These are phyloP conservation scores for Heterobasidion annosum DNA, from an alignment of 1,284 basidiomycete species.

Conservation along the genomic window DNA sequence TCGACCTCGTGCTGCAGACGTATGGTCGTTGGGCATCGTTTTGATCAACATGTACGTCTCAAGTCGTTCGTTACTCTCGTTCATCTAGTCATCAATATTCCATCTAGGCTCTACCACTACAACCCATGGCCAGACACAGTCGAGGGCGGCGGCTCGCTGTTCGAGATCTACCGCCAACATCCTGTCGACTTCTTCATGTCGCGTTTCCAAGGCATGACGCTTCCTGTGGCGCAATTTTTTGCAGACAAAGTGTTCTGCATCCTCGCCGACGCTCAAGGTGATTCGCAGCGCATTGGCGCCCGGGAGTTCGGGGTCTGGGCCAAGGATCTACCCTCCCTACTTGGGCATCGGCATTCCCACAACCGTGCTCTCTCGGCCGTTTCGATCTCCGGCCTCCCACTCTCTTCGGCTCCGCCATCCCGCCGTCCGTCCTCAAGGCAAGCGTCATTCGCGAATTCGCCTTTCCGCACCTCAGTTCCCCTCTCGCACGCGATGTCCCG, in stretches of 20 bases:
- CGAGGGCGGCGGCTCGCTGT: constrained; percentile 70
- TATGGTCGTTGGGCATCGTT: constrained; percentile 98
- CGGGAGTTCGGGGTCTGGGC: constrained; percentile 85
- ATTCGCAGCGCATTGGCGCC: constrained; percentile 63
- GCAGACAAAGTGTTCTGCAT: constrained; percentile 84
- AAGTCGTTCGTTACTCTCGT: constrained; percentile 1
- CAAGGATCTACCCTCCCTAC: constrained; percentile 67
- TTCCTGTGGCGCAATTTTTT: constrained; percentile 80
- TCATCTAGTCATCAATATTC: constrained; percentile 4
- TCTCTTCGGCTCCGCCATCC: constrained; percentile 56
- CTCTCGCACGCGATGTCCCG: constrained; percentile 49
- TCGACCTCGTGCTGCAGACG: constrained; percentile 89
- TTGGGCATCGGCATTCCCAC: constrained; percentile 27
- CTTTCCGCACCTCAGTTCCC: constrained; percentile 36
- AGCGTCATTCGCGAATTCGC: constrained; percentile 31
- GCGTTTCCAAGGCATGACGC: constrained; percentile 90
- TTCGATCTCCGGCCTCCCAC: constrained; percentile 48
- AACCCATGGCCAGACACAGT: constrained; percentile 97
- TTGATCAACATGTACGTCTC: constrained; percentile 86
- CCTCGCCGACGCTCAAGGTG: constrained; percentile 49
- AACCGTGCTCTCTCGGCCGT: constrained; percentile 28
- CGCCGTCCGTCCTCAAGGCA: constrained; percentile 59
- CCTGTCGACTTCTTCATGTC: constrained; percentile 83
- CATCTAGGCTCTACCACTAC: constrained; percentile 86
- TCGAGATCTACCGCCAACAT: constrained; percentile 73